Conservation (phyloP, 768 basidiomycete genomes). For the Stropharia rugosoannulata region DNA sequence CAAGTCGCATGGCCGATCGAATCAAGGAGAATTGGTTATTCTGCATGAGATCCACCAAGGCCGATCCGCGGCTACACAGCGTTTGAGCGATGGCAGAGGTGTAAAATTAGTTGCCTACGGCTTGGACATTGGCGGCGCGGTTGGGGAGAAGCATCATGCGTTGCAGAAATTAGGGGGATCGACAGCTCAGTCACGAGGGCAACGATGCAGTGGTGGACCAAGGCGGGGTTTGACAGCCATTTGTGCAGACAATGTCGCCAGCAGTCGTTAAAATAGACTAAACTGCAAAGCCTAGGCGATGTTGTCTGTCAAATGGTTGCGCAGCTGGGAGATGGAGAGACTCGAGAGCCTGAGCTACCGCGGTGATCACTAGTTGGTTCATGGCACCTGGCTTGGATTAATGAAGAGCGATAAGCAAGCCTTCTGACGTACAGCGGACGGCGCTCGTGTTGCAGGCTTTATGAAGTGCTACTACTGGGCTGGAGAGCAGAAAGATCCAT, state of each 20-base stretch:
- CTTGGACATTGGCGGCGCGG: background rate
- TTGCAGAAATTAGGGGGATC: background rate
- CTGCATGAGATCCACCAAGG: no score
- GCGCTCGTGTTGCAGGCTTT: background rate
- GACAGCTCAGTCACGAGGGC: background rate
- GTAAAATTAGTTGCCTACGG: constrained; percentile 8
- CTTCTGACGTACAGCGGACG: no score
- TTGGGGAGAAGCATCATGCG: background rate
- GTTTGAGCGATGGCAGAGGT: background rate
- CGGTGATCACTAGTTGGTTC: background rate
- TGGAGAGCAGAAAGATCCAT: constrained; percentile 13
- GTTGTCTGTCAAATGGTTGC: background rate
- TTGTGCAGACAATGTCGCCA: background rate
- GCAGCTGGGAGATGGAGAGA: background rate
- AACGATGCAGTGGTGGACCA: background rate
- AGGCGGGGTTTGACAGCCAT: background rate
- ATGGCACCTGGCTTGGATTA: background rate
- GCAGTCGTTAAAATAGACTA: background rate
- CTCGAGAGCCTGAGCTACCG: background rate
- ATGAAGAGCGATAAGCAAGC: no score
- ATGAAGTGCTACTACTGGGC: background rate
- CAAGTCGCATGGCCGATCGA: no score
- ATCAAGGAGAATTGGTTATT: no score
- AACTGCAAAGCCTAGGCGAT: no score
- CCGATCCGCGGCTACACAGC: constrained; percentile 1